Evolutionary conservation across 108 stramenopile genomes (phyloP), one percentile per base, ranked within the genome.

Genomic region (Phaeodactylum tricornutum): DNA sequence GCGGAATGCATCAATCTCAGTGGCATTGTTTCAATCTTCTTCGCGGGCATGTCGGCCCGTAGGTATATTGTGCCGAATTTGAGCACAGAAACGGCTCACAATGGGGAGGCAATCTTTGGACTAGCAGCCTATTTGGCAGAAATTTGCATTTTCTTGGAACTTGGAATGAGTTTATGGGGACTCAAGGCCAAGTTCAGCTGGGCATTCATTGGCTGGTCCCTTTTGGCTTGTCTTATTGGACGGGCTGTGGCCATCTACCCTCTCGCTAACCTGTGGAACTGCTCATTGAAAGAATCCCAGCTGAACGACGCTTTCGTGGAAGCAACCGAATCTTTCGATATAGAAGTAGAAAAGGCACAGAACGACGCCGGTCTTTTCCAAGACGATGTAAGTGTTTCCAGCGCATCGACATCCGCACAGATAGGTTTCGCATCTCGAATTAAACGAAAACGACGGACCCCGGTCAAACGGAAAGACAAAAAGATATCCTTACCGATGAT

Each of bases 1-100:
- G 84, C 86, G 19, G 75, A 86, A 44, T 61, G 55, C 7, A 16
- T 76, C 12, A 35, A 64, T 27, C 29, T 93, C 34, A 75, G 72
- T 21, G 91, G 91, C 1, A 87, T 93, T 36, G 86, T 93, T 20
- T 59, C 81, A 8, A 86, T 87, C n/a, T 71, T 93, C 40, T 83
- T 93, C 59, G 62, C 75, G 9, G 91, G 79, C 23, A 65, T 93
- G 20, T 51, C 62, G 22, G 70, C 62, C 11, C 40, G 76, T 7
- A 64, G 72, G 3, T 88, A 81, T 47, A 67, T 66, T 24, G 50
- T 44, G 27, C 81, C 67, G 16, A 82, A 85, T 53, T 28, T 90
- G 0, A 59, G 68, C n/a, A 36, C 42, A 7, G 50, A 55, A 3
- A 73, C 76, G 17, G 40, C 50, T 8, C 14, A 43, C 19, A 63